Base-by-base conservation (phyloP, 768 basidiomycete genomes). In the Pulveroboletus ravenelii region DNA sequence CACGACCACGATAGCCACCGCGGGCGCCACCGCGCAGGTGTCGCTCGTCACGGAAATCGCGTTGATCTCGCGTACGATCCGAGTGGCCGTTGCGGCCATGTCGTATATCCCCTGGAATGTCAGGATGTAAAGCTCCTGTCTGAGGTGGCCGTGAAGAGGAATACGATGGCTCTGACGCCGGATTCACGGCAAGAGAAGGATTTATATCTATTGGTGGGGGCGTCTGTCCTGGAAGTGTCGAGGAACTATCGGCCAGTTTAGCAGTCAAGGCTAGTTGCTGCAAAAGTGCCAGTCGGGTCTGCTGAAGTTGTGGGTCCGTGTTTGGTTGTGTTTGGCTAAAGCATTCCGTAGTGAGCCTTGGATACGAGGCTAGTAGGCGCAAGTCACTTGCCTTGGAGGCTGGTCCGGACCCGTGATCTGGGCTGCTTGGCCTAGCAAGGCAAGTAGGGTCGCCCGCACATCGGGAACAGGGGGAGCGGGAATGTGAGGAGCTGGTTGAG, bases 261-360 rank as follows among this genome's bases (percentile, higher is more conserved):
- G 84, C 79, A 59, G 79, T 78, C 60, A 82, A 80, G 47, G 87
- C 77, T 64, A 91, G 76, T 64, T 89, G 88, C 63, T 89, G 87
- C 60, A 93, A 72, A 57, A 88, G 72, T 42, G 85, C 82, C 48
- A 91, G 71, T 63, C 86, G 85, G 53, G 74, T 70, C 45, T 78
- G 68, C 54, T 80, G 78, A 59, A 80, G 60, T 45, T 69, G 69
- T 42, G 68, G 70, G 49, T 71, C 61, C 6, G 67, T 79, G 62
- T 81, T 86, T 82, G 80, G 61, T 53, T 65, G 62, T 80, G 71
- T 80, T 84, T 85, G 85, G 72, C 83, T 85, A 58, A 9, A 55
- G 42, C 18, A n/a, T 37, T 50, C 35, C 15, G 10, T 18, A 14
- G 39, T 47, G 32, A 62, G 52, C 50, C 15, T 12, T 17, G 13